These are phyloP conservation scores for Dactylorhiza incarnata DNA, from an alignment of 106 monocot genomes.

Conservation along the genomic window DNA sequence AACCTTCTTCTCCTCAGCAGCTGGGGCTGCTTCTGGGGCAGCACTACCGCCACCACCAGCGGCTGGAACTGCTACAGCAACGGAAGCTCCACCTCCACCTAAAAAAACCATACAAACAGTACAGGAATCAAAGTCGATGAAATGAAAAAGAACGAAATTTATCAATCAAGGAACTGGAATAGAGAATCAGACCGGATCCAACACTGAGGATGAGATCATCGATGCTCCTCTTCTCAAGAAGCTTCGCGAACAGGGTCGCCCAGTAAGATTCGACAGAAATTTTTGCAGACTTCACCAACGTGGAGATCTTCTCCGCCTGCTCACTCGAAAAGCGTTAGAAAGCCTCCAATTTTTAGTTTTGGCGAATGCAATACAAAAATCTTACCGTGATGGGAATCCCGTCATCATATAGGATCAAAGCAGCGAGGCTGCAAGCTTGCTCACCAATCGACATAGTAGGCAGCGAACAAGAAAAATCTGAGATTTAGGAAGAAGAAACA, in stretches of 20 bases:
- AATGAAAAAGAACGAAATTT: neutral
- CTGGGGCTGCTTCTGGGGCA: slow-evolving; percentile 5
- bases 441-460: too few species aligned
- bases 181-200: slow-evolving; percentile 3
- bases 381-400: too few species aligned
- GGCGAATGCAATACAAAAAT: too few species aligned
- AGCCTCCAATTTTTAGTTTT: too few species aligned
- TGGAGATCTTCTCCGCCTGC: too few species aligned
- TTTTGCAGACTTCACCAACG: too few species aligned
- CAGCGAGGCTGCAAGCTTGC: too few species aligned
- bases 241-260: slow-evolving; percentile 16
- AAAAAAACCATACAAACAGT: neutral
- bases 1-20: slow-evolving; percentile 19
- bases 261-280: neutral
- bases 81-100: slow-evolving; percentile 9
- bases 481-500: too few species aligned
- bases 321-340: too few species aligned
- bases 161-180: neutral
- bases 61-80: slow-evolving; percentile 4
- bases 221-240: slow-evolving; percentile 18
- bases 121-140: neutral
- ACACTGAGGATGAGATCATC: slow-evolving; percentile 14
- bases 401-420: too few species aligned
- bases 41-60: neutral
- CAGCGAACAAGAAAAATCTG: too few species aligned